phyloP scores from a whole-genome alignment of 208 protist genomes.

The Polymyxa betae region DNA sequence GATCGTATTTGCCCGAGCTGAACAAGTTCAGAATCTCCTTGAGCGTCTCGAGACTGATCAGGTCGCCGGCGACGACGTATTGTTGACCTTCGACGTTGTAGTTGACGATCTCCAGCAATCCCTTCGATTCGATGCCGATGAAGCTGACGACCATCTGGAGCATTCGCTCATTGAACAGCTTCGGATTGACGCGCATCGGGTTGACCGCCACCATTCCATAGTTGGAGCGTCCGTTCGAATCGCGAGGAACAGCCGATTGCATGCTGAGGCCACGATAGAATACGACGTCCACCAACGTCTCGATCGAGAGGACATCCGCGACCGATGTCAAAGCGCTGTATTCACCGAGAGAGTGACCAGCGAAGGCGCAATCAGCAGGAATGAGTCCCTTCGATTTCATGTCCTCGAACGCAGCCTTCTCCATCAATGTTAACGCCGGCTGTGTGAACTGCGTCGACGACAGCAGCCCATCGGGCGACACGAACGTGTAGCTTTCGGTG shows the following conservation, averaged over 20 bases:
- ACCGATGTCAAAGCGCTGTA: conserved; percentile 76
- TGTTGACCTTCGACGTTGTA: conserved; percentile 78
- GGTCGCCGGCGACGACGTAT: conserved; percentile 78
- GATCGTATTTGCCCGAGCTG: not conserved
- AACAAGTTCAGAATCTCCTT: conserved; percentile 62
- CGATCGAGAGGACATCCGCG: conserved; percentile 72
- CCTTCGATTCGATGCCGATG: conserved; percentile 59
- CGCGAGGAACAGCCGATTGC: conserved; percentile 74
- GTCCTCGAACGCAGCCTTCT: conserved; percentile 77
- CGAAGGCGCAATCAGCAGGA: conserved; percentile 68
- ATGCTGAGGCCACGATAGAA: conserved; percentile 80
- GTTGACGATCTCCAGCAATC: conserved; percentile 80
- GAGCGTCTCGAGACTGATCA: conserved; percentile 71
- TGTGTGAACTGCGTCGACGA: conserved; percentile 80
- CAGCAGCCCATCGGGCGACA: conserved; percentile 75
- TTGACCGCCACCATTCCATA: conserved; percentile 80
- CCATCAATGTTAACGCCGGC: conserved; percentile 74
- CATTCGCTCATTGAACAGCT: not conserved
- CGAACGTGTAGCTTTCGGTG: conserved; percentile 72
- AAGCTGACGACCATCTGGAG: conserved; percentile 68
- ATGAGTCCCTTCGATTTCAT: conserved; percentile 70
- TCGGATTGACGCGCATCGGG: conserved; percentile 64
- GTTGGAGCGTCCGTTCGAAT: conserved; percentile 69
- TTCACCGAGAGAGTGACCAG: conserved; percentile 80
- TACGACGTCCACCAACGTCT: conserved; percentile 72